Evolutionary conservation across 2,329 filamentous ascomycete species (phyloP).

Genomic region (Aspergillus sp.): DNA sequence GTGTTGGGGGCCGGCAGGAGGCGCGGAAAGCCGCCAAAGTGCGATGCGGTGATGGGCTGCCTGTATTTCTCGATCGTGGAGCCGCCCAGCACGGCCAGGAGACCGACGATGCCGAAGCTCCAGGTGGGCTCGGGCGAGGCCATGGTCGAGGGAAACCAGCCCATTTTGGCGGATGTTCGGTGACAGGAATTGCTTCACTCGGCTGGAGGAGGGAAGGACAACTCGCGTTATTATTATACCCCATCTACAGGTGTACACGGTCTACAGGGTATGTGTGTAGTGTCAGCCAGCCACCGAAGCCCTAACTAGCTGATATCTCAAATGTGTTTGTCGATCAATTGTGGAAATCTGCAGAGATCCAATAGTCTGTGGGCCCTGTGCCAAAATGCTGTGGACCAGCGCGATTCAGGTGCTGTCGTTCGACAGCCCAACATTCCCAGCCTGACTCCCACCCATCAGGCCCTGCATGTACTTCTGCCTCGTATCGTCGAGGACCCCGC

Average conservation of each 20-base stretch:
- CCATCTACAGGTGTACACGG: too few species aligned
- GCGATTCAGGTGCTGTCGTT: slow-evolving; percentile 5
- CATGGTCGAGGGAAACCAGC: slow-evolving; percentile 3
- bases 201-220: too few species aligned
- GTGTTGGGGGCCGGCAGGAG: slow-evolving; percentile 54
- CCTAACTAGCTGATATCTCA: too few species aligned
- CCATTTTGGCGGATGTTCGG: slow-evolving; percentile 2
- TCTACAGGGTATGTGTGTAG: too few species aligned
- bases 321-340: too few species aligned
- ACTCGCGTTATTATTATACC: too few species aligned
- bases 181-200: too few species aligned
- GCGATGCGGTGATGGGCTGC: slow-evolving; percentile 50
- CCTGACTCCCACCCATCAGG: slow-evolving; percentile 1
- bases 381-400: too few species aligned
- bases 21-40: slow-evolving; percentile 48
- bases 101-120: slow-evolving; percentile 52
- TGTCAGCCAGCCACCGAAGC: too few species aligned
- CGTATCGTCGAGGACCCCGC: slow-evolving; percentile 4
- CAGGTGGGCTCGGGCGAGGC: slow-evolving; percentile 21
- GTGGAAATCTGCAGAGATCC: too few species aligned
- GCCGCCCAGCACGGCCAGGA: slow-evolving; percentile 55
- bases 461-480: slow-evolving; percentile 4
- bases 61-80: slow-evolving; percentile 49
- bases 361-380: too few species aligned
- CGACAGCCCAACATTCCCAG: slow-evolving; percentile 3